A percentile compares a stretch with the other conserved stretches of the same genome.
Evolutionary conservation across 129 eudicot species (phyloP).

Genomic region (Tanacetum coccineum): DNA sequence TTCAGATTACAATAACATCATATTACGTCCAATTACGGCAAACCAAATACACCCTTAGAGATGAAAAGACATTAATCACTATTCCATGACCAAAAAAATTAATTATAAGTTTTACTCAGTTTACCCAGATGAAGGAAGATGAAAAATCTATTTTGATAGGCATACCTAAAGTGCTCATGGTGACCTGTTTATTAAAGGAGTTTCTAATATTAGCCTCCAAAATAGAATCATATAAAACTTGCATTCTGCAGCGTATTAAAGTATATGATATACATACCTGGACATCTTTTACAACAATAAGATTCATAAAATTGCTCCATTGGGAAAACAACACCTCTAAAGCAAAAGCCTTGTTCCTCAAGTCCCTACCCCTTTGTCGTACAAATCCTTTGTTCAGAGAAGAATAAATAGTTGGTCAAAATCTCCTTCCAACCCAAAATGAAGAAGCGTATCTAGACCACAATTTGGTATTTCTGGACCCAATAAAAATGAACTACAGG

Average conservation of each 20-base stretch:
- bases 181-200: constrained; percentile 4
- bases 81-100: background rate
- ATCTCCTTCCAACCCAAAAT: constrained; percentile 62
- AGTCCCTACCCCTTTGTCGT: constrained; percentile 84
- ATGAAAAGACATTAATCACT: background rate
- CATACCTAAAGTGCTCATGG: background rate
- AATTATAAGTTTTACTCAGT: background rate
- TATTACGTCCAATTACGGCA: too few species aligned
- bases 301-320: constrained; percentile 76
- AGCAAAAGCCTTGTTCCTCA: constrained; percentile 95
- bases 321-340: constrained; percentile 97
- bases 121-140: background rate
- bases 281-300: constrained; percentile 24
- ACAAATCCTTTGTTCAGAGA: constrained; percentile 66
- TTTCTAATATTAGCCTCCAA: background rate
- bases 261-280: constrained; percentile 13
- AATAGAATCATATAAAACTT: constrained; percentile 1
- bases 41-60: too few species aligned
- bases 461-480: constrained; percentile 75
- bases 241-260: constrained; percentile 7
- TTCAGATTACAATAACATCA: too few species aligned
- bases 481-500: constrained; percentile 79
- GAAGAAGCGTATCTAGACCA: constrained; percentile 55
- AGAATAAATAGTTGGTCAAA: constrained; percentile 57
- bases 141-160: too few species aligned